Base-by-base conservation (phyloP, 2,329 filamentous ascomycete species). In the Coniochaeta sp. region DNA sequence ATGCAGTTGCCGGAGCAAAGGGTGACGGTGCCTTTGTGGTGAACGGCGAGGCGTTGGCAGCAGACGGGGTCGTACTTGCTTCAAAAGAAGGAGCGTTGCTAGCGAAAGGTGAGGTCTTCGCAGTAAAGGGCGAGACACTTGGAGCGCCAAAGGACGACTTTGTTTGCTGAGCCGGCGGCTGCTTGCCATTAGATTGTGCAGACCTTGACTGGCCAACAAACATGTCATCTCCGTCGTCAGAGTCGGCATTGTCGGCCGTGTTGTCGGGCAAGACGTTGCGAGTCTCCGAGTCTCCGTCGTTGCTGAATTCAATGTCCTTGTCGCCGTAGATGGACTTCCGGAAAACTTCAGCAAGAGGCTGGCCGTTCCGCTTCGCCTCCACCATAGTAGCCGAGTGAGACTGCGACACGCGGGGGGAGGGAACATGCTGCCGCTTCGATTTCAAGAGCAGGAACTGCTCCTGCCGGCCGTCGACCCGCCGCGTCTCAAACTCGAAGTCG, bases 311-410 rank as follows among this genome's bases (percentile, higher is more conserved):
- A 16, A 36, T 56, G 30, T 56, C 32, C 30, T 24, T 38, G 10
- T 77, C 72, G 63, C 80, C 79, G 57, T 74, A 83, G 12, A 86
- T 73, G 1, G 82, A 86, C 36, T 74, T 72, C 64, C 84, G 81
- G 32, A 88, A 84, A 24, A 85, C 73, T 28, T 82, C 74, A 2
- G 83, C 77, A 2, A 88, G 72, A 12, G 81, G 71, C 55, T 75
- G 76, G 12, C 72, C 70, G 6, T 78, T 78, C 28, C 86, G 81
- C 69, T 89, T 89, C 56, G 74, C 74, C 70, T 88, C 86, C 8
- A 89, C 85, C 17, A 88, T 68, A 6, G 65, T 69, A 12, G 75
- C 73, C 1, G 85, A 88, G 62, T 82, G 85, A 17, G 80, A 73
- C 64, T 88, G 85, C 32, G 76, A 76, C 4, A 85, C 71, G 57